These are phyloP conservation scores for Solanum pimpinellifolium DNA, from an alignment of 257 asterid species.

Conservation along the genomic window DNA sequence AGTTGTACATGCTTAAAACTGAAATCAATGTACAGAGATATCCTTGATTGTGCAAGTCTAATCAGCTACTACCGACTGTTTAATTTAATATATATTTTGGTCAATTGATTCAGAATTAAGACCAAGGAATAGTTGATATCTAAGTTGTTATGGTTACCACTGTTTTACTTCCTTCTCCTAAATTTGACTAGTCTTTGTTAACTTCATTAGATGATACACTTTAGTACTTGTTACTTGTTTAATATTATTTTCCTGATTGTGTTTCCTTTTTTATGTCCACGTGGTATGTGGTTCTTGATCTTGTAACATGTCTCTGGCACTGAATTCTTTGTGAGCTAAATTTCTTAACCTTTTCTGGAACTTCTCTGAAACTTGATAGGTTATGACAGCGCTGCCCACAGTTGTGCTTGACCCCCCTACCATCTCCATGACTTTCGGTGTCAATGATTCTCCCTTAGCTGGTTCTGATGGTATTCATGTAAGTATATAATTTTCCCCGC, in stretches of 20 bases:
- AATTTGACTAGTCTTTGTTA: background rate
- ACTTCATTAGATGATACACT: background rate
- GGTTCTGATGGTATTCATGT: slow-evolving; percentile 95
- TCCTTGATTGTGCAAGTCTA: background rate
- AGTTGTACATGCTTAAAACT: background rate
- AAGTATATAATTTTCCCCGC: slow-evolving; percentile 12
- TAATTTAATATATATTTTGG: background rate
- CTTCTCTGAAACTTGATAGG: slow-evolving; percentile 29
- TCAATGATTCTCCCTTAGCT: slow-evolving; percentile 96
- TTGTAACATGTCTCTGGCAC: background rate
- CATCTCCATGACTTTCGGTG: slow-evolving; percentile 97
- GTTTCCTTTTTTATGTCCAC: background rate
- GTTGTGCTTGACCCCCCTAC: slow-evolving; percentile 98
- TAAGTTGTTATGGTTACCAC: background rate
- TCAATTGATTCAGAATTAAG: background rate
- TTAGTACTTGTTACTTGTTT: background rate
- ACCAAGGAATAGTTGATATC: background rate
- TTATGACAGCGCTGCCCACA: slow-evolving; percentile 74
- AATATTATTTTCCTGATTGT: background rate
- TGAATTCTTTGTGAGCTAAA: background rate
- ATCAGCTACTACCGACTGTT: background rate
- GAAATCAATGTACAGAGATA: background rate
- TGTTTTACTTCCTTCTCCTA: background rate
- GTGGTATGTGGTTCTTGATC: background rate
- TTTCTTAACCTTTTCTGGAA: background rate